These are phyloP conservation scores for Typha latifolia DNA, from an alignment of 176 grass and related monocot genomes.

Conservation along the genomic window DNA sequence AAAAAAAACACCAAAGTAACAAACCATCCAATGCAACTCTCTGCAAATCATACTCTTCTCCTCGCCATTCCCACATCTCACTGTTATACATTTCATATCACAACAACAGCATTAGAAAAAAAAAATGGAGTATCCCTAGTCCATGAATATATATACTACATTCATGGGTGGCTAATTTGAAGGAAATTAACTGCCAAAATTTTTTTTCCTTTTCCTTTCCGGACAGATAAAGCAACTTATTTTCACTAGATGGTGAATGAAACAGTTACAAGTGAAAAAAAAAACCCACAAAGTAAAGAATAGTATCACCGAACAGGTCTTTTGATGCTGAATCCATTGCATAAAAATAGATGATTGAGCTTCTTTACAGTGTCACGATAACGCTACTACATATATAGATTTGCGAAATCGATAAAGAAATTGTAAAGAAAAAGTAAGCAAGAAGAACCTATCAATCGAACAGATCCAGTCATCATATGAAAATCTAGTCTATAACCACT, in stretches of 20 bases:
- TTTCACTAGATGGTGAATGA: not conserved
- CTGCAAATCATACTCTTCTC: conserved; percentile 57
- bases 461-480: too few species aligned
- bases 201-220: not conserved
- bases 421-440: too few species aligned
- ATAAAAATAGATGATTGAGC: too few species aligned
- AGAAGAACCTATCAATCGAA: too few species aligned
- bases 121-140: too few species aligned
- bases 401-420: too few species aligned
- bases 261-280: not conserved
- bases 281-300: not conserved
- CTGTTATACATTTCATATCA: conserved; percentile 37
- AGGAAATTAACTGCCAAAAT: not conserved
- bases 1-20: not conserved
- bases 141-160: too few species aligned
- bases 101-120: conserved; percentile 1
- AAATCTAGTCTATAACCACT: too few species aligned
- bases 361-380: too few species aligned
- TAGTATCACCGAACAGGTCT: not conserved
- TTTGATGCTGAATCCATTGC: too few species aligned
- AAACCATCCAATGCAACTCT: conserved; percentile 52
- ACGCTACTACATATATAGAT: too few species aligned
- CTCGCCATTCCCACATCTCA: conserved; percentile 72
- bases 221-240: not conserved
- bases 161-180: not conserved